Base-by-base conservation (phyloP, 305 asterid genomes). In the Fraxinus sp. region DNA sequence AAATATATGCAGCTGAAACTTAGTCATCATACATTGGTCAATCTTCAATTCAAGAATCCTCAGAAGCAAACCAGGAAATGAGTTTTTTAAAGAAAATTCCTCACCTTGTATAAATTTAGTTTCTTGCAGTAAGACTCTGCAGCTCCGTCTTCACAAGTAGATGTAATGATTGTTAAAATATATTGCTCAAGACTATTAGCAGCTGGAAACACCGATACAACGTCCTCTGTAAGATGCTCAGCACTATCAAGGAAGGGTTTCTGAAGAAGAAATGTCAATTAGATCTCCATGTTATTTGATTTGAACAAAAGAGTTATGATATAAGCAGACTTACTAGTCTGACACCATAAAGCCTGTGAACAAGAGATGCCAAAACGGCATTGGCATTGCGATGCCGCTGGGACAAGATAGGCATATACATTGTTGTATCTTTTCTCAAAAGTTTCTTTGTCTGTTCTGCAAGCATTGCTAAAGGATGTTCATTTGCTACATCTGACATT, bases 181-280 rank as follows among this genome's bases (percentile, higher is more conserved):
- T 84, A 90, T 81, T 92, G 92, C 89, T 96, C 98, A 81, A 94
- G 95, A 92, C 88, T 86, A 85, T 96, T 93, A 87, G 99, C 98
- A 86, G 97, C 93, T 32, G 98, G 98, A 84, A 96, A 88, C 85
- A 96, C 98, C 78, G 98, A 91, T 46, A 91, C 97, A 84, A 87
- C 95, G 88, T 96, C 98, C 91, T 96, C 99, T 35, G 96, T 94
- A 71, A 96, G 97, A 89, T 96, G 98, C 85, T 96, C 99, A 79
- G 88, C 94, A 78, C 91, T 87, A 64, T 94, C 97, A 22, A 94
- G 88, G 89, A 94, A 96, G 78, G 98, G 97, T 89, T 92, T 96
- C 99, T 96, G 92, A 81, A 87, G 82, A 84, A 78, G 72, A 85
- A 64, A 70, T 26, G 84, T 39, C 70, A 41, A 57, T 90, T 78